A percentile compares a stretch with the other conserved stretches of the same genome.
Evolutionary conservation across 306 rosid genomes (phyloP).

Genomic region (Astragalus membranaceus): DNA sequence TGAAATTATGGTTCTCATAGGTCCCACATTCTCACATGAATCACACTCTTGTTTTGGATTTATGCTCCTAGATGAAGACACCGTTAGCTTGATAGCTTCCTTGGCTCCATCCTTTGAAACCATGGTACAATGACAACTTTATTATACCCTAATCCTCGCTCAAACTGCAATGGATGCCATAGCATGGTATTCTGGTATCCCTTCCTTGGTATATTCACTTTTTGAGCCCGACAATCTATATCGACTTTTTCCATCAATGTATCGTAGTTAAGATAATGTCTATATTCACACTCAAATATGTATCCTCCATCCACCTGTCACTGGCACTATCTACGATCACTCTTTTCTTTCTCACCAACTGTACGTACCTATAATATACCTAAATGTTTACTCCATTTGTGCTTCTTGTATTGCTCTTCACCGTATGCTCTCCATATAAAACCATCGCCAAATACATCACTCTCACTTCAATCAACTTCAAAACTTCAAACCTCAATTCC

Average conservation of each 20-base stretch:
- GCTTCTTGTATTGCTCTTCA: too few species aligned
- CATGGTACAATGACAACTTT: not conserved
- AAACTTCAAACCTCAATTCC: too few species aligned
- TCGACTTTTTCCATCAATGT: not conserved
- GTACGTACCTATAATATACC: too few species aligned
- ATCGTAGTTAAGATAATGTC: not conserved
- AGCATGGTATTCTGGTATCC: not conserved
- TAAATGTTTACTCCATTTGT: too few species aligned
- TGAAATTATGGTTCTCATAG: not conserved
- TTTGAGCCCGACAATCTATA: not conserved
- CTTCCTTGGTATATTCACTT: not conserved
- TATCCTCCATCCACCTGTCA: slow-evolving; percentile 44
- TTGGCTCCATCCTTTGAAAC: not conserved
- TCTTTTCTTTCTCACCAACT: too few species aligned
- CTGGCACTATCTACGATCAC: not conserved
- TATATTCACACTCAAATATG: slow-evolving; percentile 17
- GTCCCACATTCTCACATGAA: not conserved
- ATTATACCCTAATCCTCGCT: not conserved
- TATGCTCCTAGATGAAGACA: not conserved
- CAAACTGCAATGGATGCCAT: not conserved
- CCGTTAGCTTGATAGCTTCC: too few species aligned
- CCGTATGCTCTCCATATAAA: too few species aligned
- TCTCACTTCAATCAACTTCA: too few species aligned
- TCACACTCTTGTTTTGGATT: not conserved
- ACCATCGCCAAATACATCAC: too few species aligned